These are phyloP conservation scores for Venturia effusa DNA, from an alignment of 2,329 filamentous ascomycete genomes.

Conservation along the genomic window DNA sequence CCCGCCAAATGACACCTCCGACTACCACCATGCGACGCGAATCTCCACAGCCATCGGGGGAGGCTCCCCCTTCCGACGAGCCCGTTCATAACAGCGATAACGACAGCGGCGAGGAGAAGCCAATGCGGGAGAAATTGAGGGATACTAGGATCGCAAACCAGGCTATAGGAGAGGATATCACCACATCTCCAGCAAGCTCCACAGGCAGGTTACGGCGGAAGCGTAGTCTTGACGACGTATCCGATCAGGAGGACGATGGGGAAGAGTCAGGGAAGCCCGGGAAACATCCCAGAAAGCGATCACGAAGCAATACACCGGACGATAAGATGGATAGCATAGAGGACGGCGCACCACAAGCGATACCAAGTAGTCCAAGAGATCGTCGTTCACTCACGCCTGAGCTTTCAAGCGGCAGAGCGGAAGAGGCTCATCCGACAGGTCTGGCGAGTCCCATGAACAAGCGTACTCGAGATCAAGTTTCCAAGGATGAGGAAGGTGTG, in stretches of 20 bases:
- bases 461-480: constrained; percentile 28
- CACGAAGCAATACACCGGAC: constrained; percentile 19
- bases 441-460: constrained; percentile 39
- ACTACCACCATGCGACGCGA: constrained; percentile 14
- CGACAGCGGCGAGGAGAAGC: constrained; percentile 40
- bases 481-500: constrained; percentile 12
- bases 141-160: constrained; percentile 44
- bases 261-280: constrained; percentile 24
- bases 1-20: not conserved
- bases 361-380: constrained; percentile 14
- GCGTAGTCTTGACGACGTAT: constrained; percentile 35
- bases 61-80: constrained; percentile 17
- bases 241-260: constrained; percentile 28
- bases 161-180: not conserved
- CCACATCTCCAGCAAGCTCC: not conserved
- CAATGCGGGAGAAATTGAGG: constrained; percentile 50
- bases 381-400: constrained; percentile 10
- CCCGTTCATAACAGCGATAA: constrained; percentile 26
- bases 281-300: constrained; percentile 35
- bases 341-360: constrained; percentile 17
- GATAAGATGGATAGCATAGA: constrained; percentile 4
- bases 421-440: constrained; percentile 13
- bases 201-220: constrained; percentile 31
- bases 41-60: constrained; percentile 14
- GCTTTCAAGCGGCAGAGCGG: constrained; percentile 3